Evolutionary conservation across 2,329 filamentous ascomycete genomes (phyloP).

Genomic region (Cladophialophora chaetospira): DNA sequence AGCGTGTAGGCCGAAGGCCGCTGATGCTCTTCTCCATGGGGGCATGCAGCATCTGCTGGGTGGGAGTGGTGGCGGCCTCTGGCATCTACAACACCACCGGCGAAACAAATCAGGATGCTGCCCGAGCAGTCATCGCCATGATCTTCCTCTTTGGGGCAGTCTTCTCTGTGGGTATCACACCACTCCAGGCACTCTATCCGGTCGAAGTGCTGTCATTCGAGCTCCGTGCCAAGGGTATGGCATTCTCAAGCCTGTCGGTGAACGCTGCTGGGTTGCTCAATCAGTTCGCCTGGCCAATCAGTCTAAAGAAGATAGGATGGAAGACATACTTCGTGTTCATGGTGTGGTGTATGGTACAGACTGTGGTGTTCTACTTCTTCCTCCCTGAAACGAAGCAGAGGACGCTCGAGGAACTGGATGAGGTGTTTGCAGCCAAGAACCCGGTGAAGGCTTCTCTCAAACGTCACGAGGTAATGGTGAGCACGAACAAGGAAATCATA

Average conservation of each 20-base stretch:
- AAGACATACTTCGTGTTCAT: constrained; percentile 56
- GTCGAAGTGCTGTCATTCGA: constrained; percentile 58
- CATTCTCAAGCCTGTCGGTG: constrained; percentile 49
- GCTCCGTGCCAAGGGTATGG: constrained; percentile 60
- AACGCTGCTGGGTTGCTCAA: constrained; percentile 52
- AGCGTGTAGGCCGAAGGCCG: constrained; percentile 59
- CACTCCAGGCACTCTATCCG: constrained; percentile 52
- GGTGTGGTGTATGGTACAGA: constrained; percentile 36
- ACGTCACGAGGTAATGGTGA: background rate
- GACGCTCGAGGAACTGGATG: constrained; percentile 35
- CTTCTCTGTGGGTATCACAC: constrained; percentile 52
- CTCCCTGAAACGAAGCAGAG: constrained; percentile 55
- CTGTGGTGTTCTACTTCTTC: constrained; percentile 49
- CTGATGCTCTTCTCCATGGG: constrained; percentile 55
- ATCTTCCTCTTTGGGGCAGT: constrained; percentile 58
- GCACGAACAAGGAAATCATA: background rate
- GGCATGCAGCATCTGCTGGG: constrained; percentile 53
- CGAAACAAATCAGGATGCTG: constrained; percentile 9
- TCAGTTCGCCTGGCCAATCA: constrained; percentile 44
- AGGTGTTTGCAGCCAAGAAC: background rate
- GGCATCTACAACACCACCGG: constrained; percentile 20
- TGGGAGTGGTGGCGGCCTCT: constrained; percentile 39
- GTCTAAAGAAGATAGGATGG: constrained; percentile 54
- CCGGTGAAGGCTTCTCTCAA: background rate
- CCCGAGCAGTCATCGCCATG: constrained; percentile 50